These are phyloP conservation scores for Aegle marmelos DNA, from an alignment of 345 rosid species.

Conservation along the genomic window DNA sequence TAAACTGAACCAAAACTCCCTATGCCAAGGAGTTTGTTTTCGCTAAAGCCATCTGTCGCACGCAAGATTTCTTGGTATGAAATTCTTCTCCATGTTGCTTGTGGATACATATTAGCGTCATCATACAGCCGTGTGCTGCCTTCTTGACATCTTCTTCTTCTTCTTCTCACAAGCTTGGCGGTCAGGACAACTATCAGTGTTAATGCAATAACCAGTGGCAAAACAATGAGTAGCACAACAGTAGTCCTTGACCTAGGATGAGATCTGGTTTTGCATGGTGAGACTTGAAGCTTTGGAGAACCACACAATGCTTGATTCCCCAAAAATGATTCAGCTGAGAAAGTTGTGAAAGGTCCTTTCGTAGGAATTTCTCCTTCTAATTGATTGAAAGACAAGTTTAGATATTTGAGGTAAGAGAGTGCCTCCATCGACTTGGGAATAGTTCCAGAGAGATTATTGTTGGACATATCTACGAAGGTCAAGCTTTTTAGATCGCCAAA, in stretches of 20 bases:
- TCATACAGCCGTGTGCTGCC: background rate
- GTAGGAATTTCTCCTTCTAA: background rate
- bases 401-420: background rate
- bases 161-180: too few relatives aligned
- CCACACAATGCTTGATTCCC: background rate
- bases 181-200: background rate
- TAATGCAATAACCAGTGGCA: background rate
- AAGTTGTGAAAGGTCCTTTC: background rate
- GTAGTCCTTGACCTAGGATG: background rate
- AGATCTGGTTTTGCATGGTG: background rate
- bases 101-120: background rate
- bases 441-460: background rate
- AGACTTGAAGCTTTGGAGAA: background rate
- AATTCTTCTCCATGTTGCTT: background rate
- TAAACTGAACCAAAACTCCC: background rate
- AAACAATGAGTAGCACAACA: background rate
- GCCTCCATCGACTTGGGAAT: background rate
- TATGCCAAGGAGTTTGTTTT: background rate
- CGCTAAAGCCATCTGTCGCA: background rate
- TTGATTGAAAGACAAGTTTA: background rate
- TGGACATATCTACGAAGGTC: background rate
- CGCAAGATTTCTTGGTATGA: background rate
- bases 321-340: background rate
- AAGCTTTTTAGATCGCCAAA: background rate
- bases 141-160: background rate